A percentile compares a stretch with the other conserved stretches of the same genome.
phyloP scores from a whole-genome alignment of 805 yeast genomes.

The Teunomyces gatunensis region DNA sequence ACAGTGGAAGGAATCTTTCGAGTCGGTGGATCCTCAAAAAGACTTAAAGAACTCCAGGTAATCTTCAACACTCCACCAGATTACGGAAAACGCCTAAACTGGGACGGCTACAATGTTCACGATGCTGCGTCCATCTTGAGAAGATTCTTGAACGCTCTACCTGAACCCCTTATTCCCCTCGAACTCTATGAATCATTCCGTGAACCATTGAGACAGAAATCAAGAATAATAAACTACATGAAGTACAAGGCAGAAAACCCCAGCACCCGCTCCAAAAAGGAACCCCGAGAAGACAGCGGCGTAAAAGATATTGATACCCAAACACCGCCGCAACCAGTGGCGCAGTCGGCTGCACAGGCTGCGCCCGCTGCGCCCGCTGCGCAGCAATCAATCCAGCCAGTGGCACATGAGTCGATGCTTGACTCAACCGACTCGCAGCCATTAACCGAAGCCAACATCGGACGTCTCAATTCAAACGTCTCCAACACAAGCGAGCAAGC shows the following conservation, averaged over 20 bases:
- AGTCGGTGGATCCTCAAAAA: constrained; percentile 85
- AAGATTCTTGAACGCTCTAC: constrained; percentile 79
- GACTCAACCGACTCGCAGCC: constrained; percentile 19
- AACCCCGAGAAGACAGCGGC: not conserved
- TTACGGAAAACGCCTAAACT: constrained; percentile 80
- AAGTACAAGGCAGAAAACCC: constrained; percentile 53
- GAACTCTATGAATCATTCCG: constrained; percentile 74
- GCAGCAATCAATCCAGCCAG: constrained; percentile 5
- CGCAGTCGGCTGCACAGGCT: not conserved
- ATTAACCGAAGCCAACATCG: constrained; percentile 32
- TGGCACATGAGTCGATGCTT: constrained; percentile 11
- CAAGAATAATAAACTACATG: constrained; percentile 64
- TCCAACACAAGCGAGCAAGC: constrained; percentile 8
- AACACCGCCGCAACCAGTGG: not conserved
- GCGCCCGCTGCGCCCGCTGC: too few species aligned
- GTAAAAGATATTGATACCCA: not conserved
- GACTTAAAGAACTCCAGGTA: constrained; percentile 82
- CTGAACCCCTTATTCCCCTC: constrained; percentile 89
- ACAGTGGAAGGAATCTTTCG: constrained; percentile 89
- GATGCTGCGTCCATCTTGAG: constrained; percentile 92
- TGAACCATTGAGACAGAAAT: constrained; percentile 63
- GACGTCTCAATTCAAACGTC: constrained; percentile 22
- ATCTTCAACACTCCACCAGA: constrained; percentile 84
- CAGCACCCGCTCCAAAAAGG: constrained; percentile 8
- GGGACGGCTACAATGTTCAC: constrained; percentile 95